Base-by-base conservation (phyloP, 2,329 filamentous ascomycete species). In the Monosporascus ibericus region DNA sequence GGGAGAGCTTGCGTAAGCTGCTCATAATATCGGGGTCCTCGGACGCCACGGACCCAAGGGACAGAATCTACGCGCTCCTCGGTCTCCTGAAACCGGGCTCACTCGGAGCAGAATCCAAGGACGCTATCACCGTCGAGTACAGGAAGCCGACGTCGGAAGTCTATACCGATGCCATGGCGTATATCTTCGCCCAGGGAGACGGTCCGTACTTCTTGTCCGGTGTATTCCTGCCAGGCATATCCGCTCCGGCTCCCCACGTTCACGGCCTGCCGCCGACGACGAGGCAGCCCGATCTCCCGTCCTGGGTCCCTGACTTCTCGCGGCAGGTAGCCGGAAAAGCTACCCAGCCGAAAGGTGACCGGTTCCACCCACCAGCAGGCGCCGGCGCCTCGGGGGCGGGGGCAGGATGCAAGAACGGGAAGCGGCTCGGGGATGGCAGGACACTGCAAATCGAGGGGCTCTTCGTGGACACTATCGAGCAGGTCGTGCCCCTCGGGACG, bases 401-500 rank as follows among this genome's bases (percentile, higher is more conserved):
- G 3, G 52, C 52, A 5, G 38, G 14, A 17, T 44, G 37, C 30
- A 18, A 53, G 17, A 53, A 53, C 17, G 52, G 52, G 15, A 48
- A 6, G 6, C 48, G 52, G 3, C 27, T 53, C 15, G 30, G 20
- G 14, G 48, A 53, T 17, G 25, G 36, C 24, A 38, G 39, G 18
- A 51, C 52, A 5, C 38, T 53, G 7, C 48, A 51, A 9, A 49
- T 53, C 44, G 52, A 53, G 46, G 52, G 52, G 2, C 46, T 53
- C 14, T 51, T 53, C 52, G 48, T 53, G 3, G 52, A 53, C 39
- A 53, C 39, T 14, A 53, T 53, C n/a, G 48, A 51, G 15, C 48
- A 53, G 2, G 52, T 53, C 7, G 37, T 48, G n/a, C 44, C n/a
- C 6, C 37, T 53, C 30, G 52, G 52, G 22, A 1, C 17, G n/a